phyloP scores from a whole-genome alignment of 768 basidiomycete genomes.

The Russula ochroleuca region DNA sequence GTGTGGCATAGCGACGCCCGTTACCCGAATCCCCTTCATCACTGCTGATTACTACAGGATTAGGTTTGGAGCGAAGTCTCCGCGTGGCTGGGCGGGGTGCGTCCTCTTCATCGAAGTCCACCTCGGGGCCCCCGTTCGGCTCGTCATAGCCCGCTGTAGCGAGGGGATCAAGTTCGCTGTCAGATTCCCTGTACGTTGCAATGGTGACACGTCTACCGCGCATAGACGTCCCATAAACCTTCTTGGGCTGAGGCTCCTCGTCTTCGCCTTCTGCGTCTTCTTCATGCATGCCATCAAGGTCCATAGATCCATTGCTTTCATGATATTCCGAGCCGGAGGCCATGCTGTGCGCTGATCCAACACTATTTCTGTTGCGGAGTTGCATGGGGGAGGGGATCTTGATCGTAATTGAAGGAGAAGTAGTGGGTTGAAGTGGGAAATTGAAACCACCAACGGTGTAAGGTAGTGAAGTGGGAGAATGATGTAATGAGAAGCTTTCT shows the following conservation, averaged over 20 bases:
- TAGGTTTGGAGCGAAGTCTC: slow-evolving; percentile 15
- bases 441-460: slow-evolving; percentile 25
- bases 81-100: slow-evolving; percentile 27
- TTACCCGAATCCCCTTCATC: slow-evolving; percentile 40
- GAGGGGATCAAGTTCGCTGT: slow-evolving; percentile 26
- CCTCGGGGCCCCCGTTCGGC: slow-evolving; percentile 11
- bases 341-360: slow-evolving; percentile 26
- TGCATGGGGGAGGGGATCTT: slow-evolving; percentile 26
- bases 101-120: slow-evolving; percentile 32
- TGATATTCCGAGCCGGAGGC: slow-evolving; percentile 38
- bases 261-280: slow-evolving; percentile 29
- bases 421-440: slow-evolving; percentile 20
- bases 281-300: slow-evolving; percentile 31
- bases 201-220: slow-evolving; percentile 32
- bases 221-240: slow-evolving; percentile 26
- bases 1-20: slow-evolving; percentile 38
- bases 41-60: slow-evolving; percentile 40
- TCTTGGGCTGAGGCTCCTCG: slow-evolving; percentile 21
- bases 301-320: slow-evolving; percentile 34
- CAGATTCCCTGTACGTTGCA: slow-evolving; percentile 34
- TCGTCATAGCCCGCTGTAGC: slow-evolving; percentile 11
- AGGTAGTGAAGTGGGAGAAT: slow-evolving; percentile 12
- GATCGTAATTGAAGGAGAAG: slow-evolving; percentile 18
- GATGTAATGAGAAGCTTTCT: slow-evolving; percentile 16
- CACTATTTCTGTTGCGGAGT: slow-evolving; percentile 25